Evolutionary conservation across 805 yeast species (phyloP).

Genomic region (Schwanniomyces polymorphus): DNA sequence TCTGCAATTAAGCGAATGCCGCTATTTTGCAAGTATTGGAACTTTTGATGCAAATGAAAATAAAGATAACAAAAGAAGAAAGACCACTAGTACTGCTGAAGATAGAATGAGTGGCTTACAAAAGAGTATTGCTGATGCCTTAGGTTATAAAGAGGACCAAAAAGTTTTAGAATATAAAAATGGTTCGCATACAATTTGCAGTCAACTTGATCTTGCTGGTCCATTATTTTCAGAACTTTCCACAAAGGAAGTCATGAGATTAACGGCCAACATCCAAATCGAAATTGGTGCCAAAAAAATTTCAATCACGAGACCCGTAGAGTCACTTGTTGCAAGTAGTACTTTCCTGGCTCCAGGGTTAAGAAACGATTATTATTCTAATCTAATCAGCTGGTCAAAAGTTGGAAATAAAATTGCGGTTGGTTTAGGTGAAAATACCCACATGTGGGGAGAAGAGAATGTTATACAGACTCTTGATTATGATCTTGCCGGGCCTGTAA

Average conservation of each 20-base stretch:
- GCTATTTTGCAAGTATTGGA: background rate
- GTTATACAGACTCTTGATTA: conserved; percentile 46
- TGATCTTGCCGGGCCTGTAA: conserved; percentile 45
- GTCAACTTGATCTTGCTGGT: conserved; percentile 12
- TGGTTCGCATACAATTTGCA: conserved; percentile 8
- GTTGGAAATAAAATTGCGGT: conserved; percentile 55
- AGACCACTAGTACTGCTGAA: background rate
- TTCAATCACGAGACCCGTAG: background rate
- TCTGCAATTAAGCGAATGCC: background rate
- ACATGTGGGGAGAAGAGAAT: conserved; percentile 58
- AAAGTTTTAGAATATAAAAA: conserved; percentile 40
- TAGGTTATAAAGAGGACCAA: conserved; percentile 41
- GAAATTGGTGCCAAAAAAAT: background rate
- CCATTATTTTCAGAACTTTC: conserved; percentile 12
- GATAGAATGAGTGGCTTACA: conserved; percentile 19
- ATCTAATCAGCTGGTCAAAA: conserved; percentile 71
- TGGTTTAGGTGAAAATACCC: conserved; percentile 60
- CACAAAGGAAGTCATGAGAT: conserved; percentile 8
- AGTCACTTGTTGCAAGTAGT: conserved; percentile 8
- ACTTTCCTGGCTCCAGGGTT: conserved; percentile 60
- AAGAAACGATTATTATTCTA: conserved; percentile 76
- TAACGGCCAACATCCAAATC: conserved; percentile 4
- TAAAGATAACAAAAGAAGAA: background rate
- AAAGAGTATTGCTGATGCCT: conserved; percentile 48
- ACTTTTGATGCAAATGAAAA: background rate